Evolutionary conservation across 176 grass and related monocot genomes (phyloP).

Genomic region (Juncus inflexus): DNA sequence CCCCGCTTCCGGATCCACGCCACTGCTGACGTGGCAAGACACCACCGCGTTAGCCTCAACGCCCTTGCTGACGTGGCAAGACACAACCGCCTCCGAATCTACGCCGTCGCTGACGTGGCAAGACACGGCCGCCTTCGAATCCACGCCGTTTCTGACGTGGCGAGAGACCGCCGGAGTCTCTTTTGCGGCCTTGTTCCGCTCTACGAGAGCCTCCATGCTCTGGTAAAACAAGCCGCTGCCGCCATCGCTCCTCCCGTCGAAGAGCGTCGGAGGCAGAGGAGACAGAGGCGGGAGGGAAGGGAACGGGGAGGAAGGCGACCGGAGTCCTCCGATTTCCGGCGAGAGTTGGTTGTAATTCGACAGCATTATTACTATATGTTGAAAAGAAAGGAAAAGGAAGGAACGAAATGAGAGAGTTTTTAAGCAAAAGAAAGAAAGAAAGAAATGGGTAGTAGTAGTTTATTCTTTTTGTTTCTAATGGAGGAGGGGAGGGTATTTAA

Average conservation of each 20-base stretch:
- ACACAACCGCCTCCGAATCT: background rate
- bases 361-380: no score
- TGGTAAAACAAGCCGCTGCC: background rate
- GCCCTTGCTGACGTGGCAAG: constrained; percentile 32
- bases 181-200: background rate
- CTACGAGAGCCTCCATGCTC: background rate
- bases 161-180: background rate
- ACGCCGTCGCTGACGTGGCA: constrained; percentile 29
- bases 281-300: constrained; percentile 1
- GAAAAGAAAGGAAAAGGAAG: no score
- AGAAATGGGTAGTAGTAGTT: no score
- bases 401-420: no score
- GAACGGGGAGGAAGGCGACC: background rate
- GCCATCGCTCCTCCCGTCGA: background rate
- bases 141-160: constrained; percentile 37
- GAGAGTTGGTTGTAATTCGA: no score
- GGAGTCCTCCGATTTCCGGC: no score
- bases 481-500: no score
- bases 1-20: constrained; percentile 1
- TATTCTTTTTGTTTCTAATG: no score
- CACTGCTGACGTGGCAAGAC: constrained; percentile 28
- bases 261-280: background rate
- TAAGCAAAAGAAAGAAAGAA: no score
- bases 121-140: constrained; percentile 31
- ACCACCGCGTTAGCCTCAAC: constrained; percentile 38